These are phyloP conservation scores for Kodamaea arcana DNA, from an alignment of 1,139 yeast genomes.

Conservation along the genomic window DNA sequence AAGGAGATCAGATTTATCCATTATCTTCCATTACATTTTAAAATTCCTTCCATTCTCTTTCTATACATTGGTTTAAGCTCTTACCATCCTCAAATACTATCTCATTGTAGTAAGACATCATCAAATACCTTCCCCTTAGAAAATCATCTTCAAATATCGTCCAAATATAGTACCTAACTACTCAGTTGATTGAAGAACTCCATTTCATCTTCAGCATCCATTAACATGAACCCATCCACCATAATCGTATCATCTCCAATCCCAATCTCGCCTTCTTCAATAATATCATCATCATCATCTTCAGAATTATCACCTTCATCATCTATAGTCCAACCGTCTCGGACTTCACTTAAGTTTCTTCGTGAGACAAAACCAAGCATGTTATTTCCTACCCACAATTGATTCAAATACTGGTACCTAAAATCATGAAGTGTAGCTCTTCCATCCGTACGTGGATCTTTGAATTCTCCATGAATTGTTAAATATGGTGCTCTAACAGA, in stretches of 20 bases:
- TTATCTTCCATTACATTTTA: too few species aligned
- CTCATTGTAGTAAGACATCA: too few species aligned
- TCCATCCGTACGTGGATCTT: conserved; percentile 50
- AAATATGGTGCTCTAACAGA: conserved; percentile 63
- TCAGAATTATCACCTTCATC: conserved; percentile 7
- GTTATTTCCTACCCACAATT: conserved; percentile 57
- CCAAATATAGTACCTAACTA: too few species aligned
- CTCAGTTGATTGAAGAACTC: too few species aligned
- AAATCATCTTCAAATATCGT: too few species aligned
- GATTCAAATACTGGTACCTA: conserved; percentile 54
- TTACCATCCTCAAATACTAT: too few species aligned
- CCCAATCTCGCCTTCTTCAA: conserved; percentile 7
- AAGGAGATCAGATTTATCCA: too few species aligned
- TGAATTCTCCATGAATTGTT: conserved; percentile 70
- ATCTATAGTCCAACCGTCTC: conserved; percentile 4
- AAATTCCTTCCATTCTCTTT: too few species aligned
- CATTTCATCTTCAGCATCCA: not conserved
- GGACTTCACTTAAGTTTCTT: conserved; percentile 23
- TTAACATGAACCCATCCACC: not conserved
- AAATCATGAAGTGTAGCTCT: conserved; percentile 50
- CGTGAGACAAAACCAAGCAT: conserved; percentile 37
- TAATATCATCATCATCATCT: not conserved
- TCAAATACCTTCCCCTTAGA: too few species aligned
- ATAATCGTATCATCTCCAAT: not conserved
- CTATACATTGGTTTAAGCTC: too few species aligned